Evolutionary conservation across 305 asterid genomes (phyloP).

Genomic region (Fraxinus albicans): DNA sequence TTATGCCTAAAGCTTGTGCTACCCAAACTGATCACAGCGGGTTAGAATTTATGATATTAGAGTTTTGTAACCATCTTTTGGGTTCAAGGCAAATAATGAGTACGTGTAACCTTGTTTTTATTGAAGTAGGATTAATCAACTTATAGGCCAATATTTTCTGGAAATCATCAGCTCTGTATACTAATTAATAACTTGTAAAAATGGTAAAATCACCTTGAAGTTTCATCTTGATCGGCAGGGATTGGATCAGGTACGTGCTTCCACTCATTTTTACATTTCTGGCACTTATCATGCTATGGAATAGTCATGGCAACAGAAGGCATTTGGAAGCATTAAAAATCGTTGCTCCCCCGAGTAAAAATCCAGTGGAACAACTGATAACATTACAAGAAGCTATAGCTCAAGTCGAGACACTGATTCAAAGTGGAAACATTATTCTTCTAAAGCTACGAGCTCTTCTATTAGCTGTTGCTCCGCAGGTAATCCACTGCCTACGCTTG

Average conservation of each 20-base stretch:
- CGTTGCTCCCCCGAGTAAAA: conserved; percentile 67
- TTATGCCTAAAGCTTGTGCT: not conserved
- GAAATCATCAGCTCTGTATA: not conserved
- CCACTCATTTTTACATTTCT: conserved; percentile 45
- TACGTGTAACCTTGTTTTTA: not conserved
- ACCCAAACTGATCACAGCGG: not conserved
- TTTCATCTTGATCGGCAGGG: conserved; percentile 49
- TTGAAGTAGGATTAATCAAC: not conserved
- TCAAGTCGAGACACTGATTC: conserved; percentile 67
- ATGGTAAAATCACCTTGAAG: not conserved
- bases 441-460: conserved; percentile 72
- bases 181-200: conserved; percentile 13
- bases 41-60: not conserved
- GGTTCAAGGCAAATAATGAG: not conserved
- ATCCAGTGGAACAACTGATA: conserved; percentile 81
- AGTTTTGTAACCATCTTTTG: not conserved
- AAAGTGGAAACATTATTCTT: conserved; percentile 67
- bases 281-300: conserved; percentile 72
- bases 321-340: conserved; percentile 64
- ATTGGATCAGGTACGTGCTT: conserved; percentile 55
- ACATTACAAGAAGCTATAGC: conserved; percentile 73
- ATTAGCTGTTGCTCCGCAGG: conserved; percentile 75
- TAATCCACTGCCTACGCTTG: conserved; percentile 25
- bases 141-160: not conserved
- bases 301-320: conserved; percentile 41